Conservation (phyloP, 306 rosid species). For the Quercus agrifolia region DNA sequence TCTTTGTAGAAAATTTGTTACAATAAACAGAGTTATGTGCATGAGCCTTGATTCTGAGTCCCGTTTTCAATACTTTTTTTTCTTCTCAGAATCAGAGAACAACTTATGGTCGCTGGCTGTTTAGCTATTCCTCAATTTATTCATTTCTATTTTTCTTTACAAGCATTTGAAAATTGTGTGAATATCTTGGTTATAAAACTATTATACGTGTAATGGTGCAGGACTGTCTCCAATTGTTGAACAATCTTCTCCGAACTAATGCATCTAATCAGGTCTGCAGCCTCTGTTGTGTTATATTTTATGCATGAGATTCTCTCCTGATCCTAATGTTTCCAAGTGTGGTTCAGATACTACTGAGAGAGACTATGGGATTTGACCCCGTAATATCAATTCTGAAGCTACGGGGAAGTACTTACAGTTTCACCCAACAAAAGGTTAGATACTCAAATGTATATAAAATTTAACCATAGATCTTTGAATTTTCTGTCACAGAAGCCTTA, state of each 20-base stretch:
- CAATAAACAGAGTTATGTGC: not conserved
- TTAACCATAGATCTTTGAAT: not conserved
- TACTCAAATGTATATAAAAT: conserved; percentile 32
- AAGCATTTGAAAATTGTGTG: conserved; percentile 3
- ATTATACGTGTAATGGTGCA: conserved; percentile 35
- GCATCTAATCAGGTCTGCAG: conserved; percentile 82
- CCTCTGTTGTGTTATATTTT: conserved; percentile 12
- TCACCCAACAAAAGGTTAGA: conserved; percentile 95
- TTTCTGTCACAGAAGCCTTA: conserved; percentile 32
- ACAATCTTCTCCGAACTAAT: conserved; percentile 72
- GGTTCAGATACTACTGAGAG: conserved; percentile 77
- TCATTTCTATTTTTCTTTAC: not conserved
- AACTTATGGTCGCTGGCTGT: not conserved
- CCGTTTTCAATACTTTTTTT: not conserved
- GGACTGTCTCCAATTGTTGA: conserved; percentile 90
- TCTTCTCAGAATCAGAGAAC: not conserved
- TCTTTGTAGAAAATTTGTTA: not conserved
- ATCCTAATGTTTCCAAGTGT: conserved; percentile 12
- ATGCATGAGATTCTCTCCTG: conserved; percentile 15
- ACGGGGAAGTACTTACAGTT: conserved; percentile 68
- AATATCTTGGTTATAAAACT: conserved; percentile 28
- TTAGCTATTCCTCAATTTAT: not conserved
- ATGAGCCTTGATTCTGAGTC: not conserved
- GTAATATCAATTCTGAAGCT: conserved; percentile 69
- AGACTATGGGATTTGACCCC: conserved; percentile 84